Conservation (phyloP, 208 protist species). For the Strigomonas culicis region DNA sequence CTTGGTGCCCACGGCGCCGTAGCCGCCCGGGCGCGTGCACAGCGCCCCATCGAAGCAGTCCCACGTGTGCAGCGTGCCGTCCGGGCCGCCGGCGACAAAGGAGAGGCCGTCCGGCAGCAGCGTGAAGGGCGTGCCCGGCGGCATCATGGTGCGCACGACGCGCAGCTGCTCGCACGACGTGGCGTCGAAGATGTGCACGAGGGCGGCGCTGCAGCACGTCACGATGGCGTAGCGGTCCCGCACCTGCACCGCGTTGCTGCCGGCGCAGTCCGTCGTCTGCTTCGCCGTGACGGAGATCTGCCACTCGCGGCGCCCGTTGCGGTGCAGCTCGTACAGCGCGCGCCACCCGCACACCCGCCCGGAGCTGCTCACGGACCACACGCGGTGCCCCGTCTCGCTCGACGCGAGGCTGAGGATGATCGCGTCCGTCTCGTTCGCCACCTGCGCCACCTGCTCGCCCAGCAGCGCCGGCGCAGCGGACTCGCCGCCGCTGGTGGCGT, state of each 20-base stretch:
- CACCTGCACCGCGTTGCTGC: constrained; percentile 47
- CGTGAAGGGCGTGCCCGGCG: constrained; percentile 24
- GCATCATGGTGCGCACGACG: constrained; percentile 38
- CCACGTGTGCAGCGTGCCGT: constrained; percentile 38
- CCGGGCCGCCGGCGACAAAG: constrained; percentile 44
- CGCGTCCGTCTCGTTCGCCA: constrained; percentile 16
- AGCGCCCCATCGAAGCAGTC: constrained; percentile 58
- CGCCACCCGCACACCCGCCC: constrained; percentile 71
- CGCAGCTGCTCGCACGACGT: constrained; percentile 42
- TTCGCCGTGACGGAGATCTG: constrained; percentile 48
- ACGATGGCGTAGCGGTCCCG: constrained; percentile 38
- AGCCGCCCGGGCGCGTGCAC: constrained; percentile 45
- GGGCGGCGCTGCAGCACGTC: constrained; percentile 36
- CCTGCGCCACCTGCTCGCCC: not conserved
- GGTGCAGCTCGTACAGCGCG: constrained; percentile 24
- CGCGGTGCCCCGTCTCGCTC: constrained; percentile 39
- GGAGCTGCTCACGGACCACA: constrained; percentile 69
- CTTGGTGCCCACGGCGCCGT: constrained; percentile 25
- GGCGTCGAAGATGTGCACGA: constrained; percentile 63
- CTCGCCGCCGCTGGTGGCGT: not conserved
- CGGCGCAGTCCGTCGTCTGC: constrained; percentile 40
- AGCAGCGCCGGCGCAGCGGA: not conserved
- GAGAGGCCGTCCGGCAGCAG: constrained; percentile 69
- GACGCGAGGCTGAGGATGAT: constrained; percentile 52
- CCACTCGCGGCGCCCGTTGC: constrained; percentile 19